These are phyloP conservation scores for Xylariomycetidae sp. DNA, from an alignment of 2,329 filamentous ascomycete genomes.

Conservation along the genomic window DNA sequence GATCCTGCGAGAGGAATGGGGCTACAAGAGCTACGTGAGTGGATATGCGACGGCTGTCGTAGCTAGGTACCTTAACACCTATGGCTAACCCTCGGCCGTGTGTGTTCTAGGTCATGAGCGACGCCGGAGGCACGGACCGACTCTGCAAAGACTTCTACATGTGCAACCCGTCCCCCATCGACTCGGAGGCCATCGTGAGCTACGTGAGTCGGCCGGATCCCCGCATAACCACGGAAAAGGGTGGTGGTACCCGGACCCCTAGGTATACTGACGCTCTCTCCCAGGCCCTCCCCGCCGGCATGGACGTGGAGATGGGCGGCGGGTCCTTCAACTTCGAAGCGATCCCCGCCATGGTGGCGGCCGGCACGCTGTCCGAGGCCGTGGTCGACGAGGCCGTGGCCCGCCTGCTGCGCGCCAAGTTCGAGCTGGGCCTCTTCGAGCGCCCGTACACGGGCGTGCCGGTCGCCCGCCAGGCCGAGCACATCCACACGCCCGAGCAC, in stretches of 20 bases:
- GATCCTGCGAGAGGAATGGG: slow-evolving; percentile 66
- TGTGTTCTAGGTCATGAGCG: slow-evolving; percentile 41
- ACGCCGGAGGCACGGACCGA: slow-evolving; percentile 66
- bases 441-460: slow-evolving; percentile 57
- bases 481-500: slow-evolving; percentile 56
- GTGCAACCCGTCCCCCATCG: slow-evolving; percentile 53
- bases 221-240: too few relatives aligned
- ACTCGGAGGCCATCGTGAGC: slow-evolving; percentile 59
- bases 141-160: slow-evolving; percentile 59
- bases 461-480: slow-evolving; percentile 45
- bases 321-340: slow-evolving; percentile 64
- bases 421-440: slow-evolving; percentile 65
- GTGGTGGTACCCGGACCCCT: too few relatives aligned
- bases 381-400: slow-evolving; percentile 61
- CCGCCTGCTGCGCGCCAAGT: slow-evolving; percentile 61
- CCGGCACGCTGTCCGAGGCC: slow-evolving; percentile 52
- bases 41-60: not conserved
- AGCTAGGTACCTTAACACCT: slow-evolving; percentile 14
- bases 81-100: too few relatives aligned
- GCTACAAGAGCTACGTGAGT: slow-evolving; percentile 61
- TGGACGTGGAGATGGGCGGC: slow-evolving; percentile 72
- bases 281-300: slow-evolving; percentile 59
- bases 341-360: slow-evolving; percentile 58
- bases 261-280: too few relatives aligned
- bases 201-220: slow-evolving; percentile 38